These are phyloP conservation scores for Endoconidiophora laricicola DNA, from an alignment of 2,329 filamentous ascomycete species.

Conservation along the genomic window DNA sequence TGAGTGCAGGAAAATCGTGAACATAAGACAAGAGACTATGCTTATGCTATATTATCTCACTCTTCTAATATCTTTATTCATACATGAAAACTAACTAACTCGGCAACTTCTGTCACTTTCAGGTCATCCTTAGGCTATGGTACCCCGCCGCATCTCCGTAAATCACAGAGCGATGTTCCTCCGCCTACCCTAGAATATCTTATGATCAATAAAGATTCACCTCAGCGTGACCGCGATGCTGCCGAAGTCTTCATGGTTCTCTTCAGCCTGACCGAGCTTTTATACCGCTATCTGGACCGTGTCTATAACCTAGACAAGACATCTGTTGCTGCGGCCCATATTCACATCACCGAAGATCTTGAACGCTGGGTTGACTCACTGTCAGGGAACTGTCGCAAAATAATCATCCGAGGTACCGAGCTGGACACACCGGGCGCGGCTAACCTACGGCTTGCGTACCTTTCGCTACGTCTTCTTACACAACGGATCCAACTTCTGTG, in stretches of 20 bases:
- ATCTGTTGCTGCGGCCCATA: constrained; percentile 14
- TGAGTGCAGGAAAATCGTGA: constrained; percentile 16
- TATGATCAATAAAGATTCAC: constrained; percentile 15
- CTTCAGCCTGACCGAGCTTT: constrained; percentile 26
- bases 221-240: constrained; percentile 17
- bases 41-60: too few species aligned
- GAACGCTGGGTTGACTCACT: constrained; percentile 31
- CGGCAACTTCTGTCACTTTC: background rate
- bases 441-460: constrained; percentile 34
- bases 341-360: constrained; percentile 15
- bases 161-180: constrained; percentile 31
- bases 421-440: constrained; percentile 28
- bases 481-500: constrained; percentile 27
- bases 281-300: constrained; percentile 19
- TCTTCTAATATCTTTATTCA: too few species aligned
- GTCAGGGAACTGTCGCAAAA: constrained; percentile 21
- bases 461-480: constrained; percentile 30
- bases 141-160: constrained; percentile 31
- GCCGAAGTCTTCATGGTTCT: constrained; percentile 28
- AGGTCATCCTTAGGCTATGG: constrained; percentile 37
- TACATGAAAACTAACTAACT: too few species aligned
- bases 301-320: constrained; percentile 17
- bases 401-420: constrained; percentile 26
- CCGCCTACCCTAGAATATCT: constrained; percentile 23
- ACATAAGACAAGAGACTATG: too few species aligned